A percentile compares a stretch with the other conserved stretches of the same genome.
phyloP scores from a whole-genome alignment of 495 filamentous ascomycete species.

The Hypoxylon cercidicola region DNA sequence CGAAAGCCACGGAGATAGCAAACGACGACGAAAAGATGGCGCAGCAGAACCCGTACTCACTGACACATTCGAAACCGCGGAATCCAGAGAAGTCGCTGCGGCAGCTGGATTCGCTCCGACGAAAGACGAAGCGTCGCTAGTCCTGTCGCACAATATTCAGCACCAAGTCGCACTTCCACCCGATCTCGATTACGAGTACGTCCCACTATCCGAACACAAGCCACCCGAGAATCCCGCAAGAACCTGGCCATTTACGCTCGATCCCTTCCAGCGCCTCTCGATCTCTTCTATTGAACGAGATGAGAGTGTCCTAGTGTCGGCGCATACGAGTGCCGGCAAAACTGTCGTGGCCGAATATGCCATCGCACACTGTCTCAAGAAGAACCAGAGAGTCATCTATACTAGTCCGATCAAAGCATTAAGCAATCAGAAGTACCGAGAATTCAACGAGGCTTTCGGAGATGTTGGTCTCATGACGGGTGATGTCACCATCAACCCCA shows the following conservation, averaged over 20 bases:
- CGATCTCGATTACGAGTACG: constrained; percentile 82
- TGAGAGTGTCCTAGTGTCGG: constrained; percentile 96
- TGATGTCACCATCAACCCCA: constrained; percentile 98
- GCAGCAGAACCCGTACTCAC: constrained; percentile 85
- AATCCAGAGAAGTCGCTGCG: constrained; percentile 86
- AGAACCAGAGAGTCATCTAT: constrained; percentile 98
- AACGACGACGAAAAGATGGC: constrained; percentile 78
- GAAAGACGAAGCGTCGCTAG: constrained; percentile 71
- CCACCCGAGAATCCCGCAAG: constrained; percentile 84
- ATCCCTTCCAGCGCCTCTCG: constrained; percentile 95
- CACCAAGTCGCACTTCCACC: constrained; percentile 96
- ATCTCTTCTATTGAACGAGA: constrained; percentile 93
- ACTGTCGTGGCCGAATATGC: constrained; percentile 98
- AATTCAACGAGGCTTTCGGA: constrained; percentile 93
- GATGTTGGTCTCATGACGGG: constrained; percentile 99
- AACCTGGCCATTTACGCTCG: constrained; percentile 86
- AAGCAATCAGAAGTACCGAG: constrained; percentile 98
- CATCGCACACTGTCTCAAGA: constrained; percentile 95
- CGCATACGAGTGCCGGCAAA: constrained; percentile 97
- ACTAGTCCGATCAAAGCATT: constrained; percentile 98
- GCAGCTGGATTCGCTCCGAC: constrained; percentile 80
- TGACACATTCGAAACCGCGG: constrained; percentile 95
- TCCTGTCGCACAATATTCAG: constrained; percentile 94
- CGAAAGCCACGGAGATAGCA: constrained; percentile 66
- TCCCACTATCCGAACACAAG: constrained; percentile 91